Percentiles rank a stretch among this genome's conserved stretches.
phyloP scores from a whole-genome alignment of 768 basidiomycete genomes.

The Collybia sordida region DNA sequence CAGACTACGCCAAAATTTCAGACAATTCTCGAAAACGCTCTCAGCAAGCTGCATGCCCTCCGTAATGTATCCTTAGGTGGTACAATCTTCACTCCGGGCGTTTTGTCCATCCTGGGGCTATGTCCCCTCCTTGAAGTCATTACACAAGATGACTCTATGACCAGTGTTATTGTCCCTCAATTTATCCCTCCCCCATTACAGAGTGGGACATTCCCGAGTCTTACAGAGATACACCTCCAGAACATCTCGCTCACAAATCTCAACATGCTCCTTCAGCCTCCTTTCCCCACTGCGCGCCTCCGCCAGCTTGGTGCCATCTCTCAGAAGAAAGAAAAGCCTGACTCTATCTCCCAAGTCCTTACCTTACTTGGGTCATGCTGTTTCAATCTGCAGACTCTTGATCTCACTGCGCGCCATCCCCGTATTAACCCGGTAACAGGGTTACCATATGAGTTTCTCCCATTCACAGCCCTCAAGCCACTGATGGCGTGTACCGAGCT shows the following conservation, averaged over 20 bases:
- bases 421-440: too few relatives aligned
- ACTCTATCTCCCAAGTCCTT: slow-evolving; percentile 1
- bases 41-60: slow-evolving; percentile 14
- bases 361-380: slow-evolving; percentile 4
- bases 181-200: slow-evolving; percentile 9
- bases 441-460: neutral
- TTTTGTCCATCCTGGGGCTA: slow-evolving; percentile 11
- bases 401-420: neutral
- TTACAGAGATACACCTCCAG: slow-evolving; percentile 6
- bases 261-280: slow-evolving; percentile 3
- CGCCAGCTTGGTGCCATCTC: slow-evolving; percentile 4
- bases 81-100: slow-evolving; percentile 5
- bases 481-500: slow-evolving; percentile 4
- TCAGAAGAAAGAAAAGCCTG: neutral
- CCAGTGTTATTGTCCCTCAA: too few relatives aligned
- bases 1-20: slow-evolving; percentile 5
- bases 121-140: slow-evolving; percentile 6
- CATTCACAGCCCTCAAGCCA: slow-evolving; percentile 6
- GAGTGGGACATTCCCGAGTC: slow-evolving; percentile 8
- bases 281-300: slow-evolving; percentile 10
- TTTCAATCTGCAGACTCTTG: slow-evolving; percentile 3
- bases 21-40: slow-evolving; percentile 4
- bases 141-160: too few relatives aligned
- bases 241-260: slow-evolving; percentile 9
- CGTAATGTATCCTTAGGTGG: slow-evolving; percentile 4